Conservation (phyloP, 441 rosid genomes). For the Capsella rubella region DNA sequence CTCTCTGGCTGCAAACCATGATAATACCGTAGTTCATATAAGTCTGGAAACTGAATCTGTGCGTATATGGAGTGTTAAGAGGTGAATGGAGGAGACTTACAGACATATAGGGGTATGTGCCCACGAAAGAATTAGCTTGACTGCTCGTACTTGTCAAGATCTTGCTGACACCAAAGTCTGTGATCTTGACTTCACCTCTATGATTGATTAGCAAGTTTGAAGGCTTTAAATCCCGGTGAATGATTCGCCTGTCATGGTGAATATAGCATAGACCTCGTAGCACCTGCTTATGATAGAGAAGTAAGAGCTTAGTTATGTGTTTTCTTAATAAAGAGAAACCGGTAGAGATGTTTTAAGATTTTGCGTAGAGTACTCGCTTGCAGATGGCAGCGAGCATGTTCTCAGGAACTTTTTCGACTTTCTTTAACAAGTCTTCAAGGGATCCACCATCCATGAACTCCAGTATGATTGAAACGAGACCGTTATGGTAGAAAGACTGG, state of each 20-base stretch:
- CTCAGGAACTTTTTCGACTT: constrained; percentile 74
- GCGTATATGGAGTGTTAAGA: constrained; percentile 3
- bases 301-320: constrained; percentile 20
- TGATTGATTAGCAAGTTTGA: constrained; percentile 91
- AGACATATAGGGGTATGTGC: constrained; percentile 88
- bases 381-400: constrained; percentile 75
- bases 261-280: constrained; percentile 80
- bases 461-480: constrained; percentile 80
- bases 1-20: constrained; percentile 79
- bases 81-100: constrained; percentile 57
- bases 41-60: neutral
- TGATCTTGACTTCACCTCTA: constrained; percentile 92
- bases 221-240: constrained; percentile 93
- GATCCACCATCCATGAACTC: constrained; percentile 99
- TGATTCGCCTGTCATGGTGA: constrained; percentile 84
- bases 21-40: neutral
- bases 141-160: constrained; percentile 85
- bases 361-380: constrained; percentile 68
- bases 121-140: constrained; percentile 77
- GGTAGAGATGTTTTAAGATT: constrained; percentile 4
- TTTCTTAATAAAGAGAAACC: neutral
- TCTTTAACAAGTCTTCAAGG: constrained; percentile 75
- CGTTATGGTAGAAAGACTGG: constrained; percentile 87
- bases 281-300: constrained; percentile 52
- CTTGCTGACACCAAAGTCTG: constrained; percentile 95